These are phyloP conservation scores for Venturia nashicola DNA, from an alignment of 2,329 filamentous ascomycete species.

Conservation along the genomic window DNA sequence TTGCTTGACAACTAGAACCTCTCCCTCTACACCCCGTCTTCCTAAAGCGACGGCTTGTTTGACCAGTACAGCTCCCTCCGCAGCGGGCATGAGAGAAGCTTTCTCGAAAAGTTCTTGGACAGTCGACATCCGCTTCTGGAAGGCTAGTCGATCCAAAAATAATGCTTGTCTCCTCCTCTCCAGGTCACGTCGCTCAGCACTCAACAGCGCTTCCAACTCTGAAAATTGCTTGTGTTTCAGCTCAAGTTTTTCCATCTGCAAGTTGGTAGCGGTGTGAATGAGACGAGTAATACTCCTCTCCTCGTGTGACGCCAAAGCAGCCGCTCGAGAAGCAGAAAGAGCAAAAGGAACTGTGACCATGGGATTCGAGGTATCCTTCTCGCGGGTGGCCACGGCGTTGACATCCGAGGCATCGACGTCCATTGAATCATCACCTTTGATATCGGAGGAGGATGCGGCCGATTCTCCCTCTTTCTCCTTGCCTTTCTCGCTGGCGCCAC, in stretches of 20 bases:
- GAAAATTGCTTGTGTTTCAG: slow-evolving; percentile 92
- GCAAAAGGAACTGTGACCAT: slow-evolving; percentile 73
- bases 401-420: slow-evolving; percentile 38
- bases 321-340: slow-evolving; percentile 72
- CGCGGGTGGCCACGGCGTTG: slow-evolving; percentile 14
- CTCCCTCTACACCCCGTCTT: background rate
- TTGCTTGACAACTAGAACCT: slow-evolving; percentile 11
- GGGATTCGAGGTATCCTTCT: slow-evolving; percentile 17
- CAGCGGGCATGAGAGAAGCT: slow-evolving; percentile 18
- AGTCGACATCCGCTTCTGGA: slow-evolving; percentile 76
- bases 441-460: slow-evolving; percentile 26
- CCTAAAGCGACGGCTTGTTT: background rate
- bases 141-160: slow-evolving; percentile 81
- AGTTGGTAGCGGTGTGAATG: slow-evolving; percentile 82
- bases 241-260: slow-evolving; percentile 91
- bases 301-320: slow-evolving; percentile 85
- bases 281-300: slow-evolving; percentile 93
- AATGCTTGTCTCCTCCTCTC: slow-evolving; percentile 86
- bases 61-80: slow-evolving; percentile 6
- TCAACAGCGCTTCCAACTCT: slow-evolving; percentile 86
- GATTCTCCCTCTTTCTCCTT: slow-evolving; percentile 36
- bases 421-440: slow-evolving; percentile 45
- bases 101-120: slow-evolving; percentile 63
- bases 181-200: slow-evolving; percentile 83
- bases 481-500: slow-evolving; percentile 41